Conservation (phyloP, 78 protist genomes). For the Dictyostelium intermedium region DNA sequence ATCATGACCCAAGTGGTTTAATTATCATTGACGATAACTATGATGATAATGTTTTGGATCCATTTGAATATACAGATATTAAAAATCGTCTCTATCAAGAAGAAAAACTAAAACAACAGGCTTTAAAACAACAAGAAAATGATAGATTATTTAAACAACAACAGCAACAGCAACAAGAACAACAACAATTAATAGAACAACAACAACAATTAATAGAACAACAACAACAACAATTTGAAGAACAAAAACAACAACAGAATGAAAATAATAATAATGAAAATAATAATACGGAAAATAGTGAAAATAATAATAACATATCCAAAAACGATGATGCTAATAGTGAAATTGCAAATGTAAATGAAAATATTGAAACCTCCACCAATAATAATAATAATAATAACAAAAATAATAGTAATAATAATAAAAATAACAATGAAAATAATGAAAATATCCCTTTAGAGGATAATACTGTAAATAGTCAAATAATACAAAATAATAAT, state of each 20-base stretch:
- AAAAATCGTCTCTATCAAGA: not conserved
- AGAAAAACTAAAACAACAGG: not conserved
- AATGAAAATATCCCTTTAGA: not conserved
- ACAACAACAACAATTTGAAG: not conserved
- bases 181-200: too few relatives aligned
- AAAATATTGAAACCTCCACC: not conserved
- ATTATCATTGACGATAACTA: constrained; percentile 55
- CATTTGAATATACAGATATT: constrained; percentile 25
- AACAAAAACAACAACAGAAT: not conserved
- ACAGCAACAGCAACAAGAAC: not conserved
- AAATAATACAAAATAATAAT: not conserved
- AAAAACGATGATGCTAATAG: not conserved
- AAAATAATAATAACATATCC: not conserved
- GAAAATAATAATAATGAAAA: not conserved
- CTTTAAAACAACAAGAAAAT: not conserved
- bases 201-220: not conserved
- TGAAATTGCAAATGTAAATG: not conserved
- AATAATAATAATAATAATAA: too few relatives aligned
- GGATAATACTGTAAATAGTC: not conserved
- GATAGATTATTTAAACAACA: not conserved
- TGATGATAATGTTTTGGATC: constrained; percentile 42
- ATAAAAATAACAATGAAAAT: not conserved
- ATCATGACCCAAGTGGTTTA: not conserved
- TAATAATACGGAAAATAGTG: not conserved
- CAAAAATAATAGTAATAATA: too few relatives aligned